A percentile compares a stretch with the other conserved stretches of the same genome.
These are phyloP conservation scores for Cyberlindnera euphorbiae DNA, from an alignment of 805 yeast species.

Conservation along the genomic window DNA sequence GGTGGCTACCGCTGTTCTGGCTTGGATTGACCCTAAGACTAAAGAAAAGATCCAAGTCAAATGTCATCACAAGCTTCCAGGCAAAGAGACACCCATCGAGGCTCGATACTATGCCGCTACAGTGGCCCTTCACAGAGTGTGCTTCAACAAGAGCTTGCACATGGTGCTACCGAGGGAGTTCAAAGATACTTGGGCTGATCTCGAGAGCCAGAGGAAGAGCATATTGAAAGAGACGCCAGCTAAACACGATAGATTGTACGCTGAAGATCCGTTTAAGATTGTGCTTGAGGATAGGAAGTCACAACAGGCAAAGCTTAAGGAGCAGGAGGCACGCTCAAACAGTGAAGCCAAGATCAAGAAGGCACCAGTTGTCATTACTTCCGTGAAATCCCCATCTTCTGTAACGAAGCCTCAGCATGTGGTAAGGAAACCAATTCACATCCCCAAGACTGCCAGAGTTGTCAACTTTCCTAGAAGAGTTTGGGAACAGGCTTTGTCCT, in stretches of 20 bases:
- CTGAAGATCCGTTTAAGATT: slow-evolving; percentile 72
- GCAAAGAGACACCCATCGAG: slow-evolving; percentile 79
- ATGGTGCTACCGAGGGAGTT: slow-evolving; percentile 86
- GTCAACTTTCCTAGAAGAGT: slow-evolving; percentile 43
- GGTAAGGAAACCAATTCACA: background rate
- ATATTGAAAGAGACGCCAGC: slow-evolving; percentile 41
- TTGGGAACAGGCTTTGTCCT: slow-evolving; percentile 66
- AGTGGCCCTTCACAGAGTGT: slow-evolving; percentile 72
- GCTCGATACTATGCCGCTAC: slow-evolving; percentile 92
- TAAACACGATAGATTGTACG: slow-evolving; percentile 50
- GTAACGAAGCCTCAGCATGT: background rate
- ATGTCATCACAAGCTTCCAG: slow-evolving; percentile 46
- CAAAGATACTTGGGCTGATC: slow-evolving; percentile 68
- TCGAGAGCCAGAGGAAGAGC: slow-evolving; percentile 56
- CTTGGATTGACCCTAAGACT: slow-evolving; percentile 79
- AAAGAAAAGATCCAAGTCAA: slow-evolving; percentile 56
- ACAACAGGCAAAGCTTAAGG: slow-evolving; percentile 40
- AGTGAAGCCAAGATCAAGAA: slow-evolving; percentile 47
- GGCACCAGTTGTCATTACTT: slow-evolving; percentile 42
- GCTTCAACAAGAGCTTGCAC: slow-evolving; percentile 76
- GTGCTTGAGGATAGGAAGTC: slow-evolving; percentile 51
- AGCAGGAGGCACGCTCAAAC: slow-evolving; percentile 39
- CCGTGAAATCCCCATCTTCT: slow-evolving; percentile 11
- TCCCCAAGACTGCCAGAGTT: slow-evolving; percentile 5
- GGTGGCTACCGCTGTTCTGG: slow-evolving; percentile 57